Conservation (phyloP, 2,329 filamentous ascomycete genomes). For the Myriosclerotinia scirpicola region DNA sequence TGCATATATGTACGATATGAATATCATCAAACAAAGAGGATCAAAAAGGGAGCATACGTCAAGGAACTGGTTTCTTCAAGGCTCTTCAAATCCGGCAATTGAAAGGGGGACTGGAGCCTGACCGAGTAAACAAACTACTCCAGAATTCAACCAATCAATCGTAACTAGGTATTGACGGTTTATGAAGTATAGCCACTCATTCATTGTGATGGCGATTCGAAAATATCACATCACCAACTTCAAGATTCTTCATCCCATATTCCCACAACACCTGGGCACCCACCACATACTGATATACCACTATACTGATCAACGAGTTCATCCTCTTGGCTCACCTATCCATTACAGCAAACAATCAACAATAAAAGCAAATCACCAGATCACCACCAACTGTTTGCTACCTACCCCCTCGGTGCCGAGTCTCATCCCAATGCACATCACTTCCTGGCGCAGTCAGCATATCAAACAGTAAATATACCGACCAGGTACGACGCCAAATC, state of each 20-base stretch:
- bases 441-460: constrained; percentile 7
- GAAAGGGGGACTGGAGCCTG: constrained; percentile 5
- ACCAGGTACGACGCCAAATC: background rate
- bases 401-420: background rate
- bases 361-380: constrained; percentile 2
- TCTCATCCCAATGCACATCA: constrained; percentile 4
- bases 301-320: constrained; percentile 4
- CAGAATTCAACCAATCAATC: background rate
- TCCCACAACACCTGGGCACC: background rate
- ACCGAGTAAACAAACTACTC: background rate
- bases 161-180: background rate
- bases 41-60: constrained; percentile 1
- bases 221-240: constrained; percentile 12
- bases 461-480: constrained; percentile 5
- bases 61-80: constrained; percentile 4
- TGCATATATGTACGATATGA: background rate
- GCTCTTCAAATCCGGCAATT: constrained; percentile 2
- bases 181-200: background rate
- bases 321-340: background rate
- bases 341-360: constrained; percentile 1
- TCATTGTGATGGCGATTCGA: background rate
- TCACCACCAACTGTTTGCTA: constrained; percentile 4
- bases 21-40: constrained; percentile 14
- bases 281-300: background rate
- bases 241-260: constrained; percentile 4